Evolutionary conservation across 495 filamentous ascomycete species (phyloP), one percentile per base, ranked within the genome.

Genomic region (Extremus antarcticus): DNA sequence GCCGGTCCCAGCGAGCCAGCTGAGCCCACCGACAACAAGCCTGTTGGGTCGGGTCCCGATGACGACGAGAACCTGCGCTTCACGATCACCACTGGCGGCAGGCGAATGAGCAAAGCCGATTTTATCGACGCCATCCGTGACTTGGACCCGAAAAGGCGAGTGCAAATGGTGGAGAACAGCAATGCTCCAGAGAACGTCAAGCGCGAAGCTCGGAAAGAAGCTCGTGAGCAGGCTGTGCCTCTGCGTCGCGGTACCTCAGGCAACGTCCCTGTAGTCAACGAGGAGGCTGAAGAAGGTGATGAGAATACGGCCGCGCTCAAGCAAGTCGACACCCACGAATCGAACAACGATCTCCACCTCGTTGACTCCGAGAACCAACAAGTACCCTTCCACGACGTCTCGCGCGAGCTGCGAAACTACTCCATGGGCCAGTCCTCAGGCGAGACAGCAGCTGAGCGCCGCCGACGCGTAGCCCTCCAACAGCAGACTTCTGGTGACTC

Each of bases 51-150:
- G 22, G 35, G 16, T 21, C 39, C 35, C 47, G 13, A 52, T 23
- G 29, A 29, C 2, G 35, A 73, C 40, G 77, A 78, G 17, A 81
- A 76, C 55, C 84, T 96, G 53, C 86, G 94, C 47, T 97, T 96
- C 71, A 95, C 86, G 2, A 82, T 98, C 53, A 79, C 76, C 29
- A 78, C 82, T 40, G 76, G 80, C 55, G 86, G 87, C 20, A 83
- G 85, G 19, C 81, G 84, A 11, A 81, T 97, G 85, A 92, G 79
- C 65, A 95, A 95, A 68, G 81, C 85, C 7, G 88, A 96, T 63
- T 97, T 99, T 70, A 85, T 97, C 58, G 72, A 81, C 47, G 82
- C 92, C 63, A 83, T 99, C 58, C 81, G 84, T 65, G 75, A 81
- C 24, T 74, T 96, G 54, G 88, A 94, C 65, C 83, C 87, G 25